phyloP scores from a whole-genome alignment of 2,329 filamentous ascomycete genomes.

The Dactylella cylindrospora region DNA sequence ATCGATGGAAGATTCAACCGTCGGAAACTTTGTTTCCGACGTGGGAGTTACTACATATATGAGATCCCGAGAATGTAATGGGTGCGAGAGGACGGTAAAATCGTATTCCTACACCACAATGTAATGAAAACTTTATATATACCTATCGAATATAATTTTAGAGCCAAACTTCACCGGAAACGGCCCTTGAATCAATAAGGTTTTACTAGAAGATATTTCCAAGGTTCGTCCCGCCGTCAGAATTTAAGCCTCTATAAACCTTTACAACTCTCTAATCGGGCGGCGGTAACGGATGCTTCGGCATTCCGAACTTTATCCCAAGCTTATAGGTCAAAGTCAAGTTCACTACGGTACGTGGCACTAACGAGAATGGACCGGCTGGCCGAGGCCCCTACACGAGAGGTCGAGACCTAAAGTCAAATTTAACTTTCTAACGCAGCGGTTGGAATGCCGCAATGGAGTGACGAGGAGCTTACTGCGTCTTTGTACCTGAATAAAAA shows the following conservation, averaged over 20 bases:
- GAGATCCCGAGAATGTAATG: constrained; percentile 1
- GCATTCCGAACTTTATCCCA: too few species aligned
- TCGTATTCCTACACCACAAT: too few species aligned
- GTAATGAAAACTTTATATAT: constrained; percentile 4
- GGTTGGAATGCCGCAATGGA: too few species aligned
- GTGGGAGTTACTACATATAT: constrained; percentile 5
- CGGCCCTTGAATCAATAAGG: not conserved
- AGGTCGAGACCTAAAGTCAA: constrained; percentile 10
- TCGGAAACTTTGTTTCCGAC: constrained; percentile 20
- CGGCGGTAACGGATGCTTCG: too few species aligned
- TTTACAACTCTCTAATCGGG: too few species aligned
- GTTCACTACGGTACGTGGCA: not conserved
- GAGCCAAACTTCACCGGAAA: constrained; percentile 25
- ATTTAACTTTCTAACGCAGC: too few species aligned
- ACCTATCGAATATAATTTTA: not conserved
- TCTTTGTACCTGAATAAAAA: too few species aligned
- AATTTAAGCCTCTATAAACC: too few species aligned
- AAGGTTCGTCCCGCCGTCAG: too few species aligned
- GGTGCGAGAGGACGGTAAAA: too few species aligned
- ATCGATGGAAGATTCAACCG: not conserved
- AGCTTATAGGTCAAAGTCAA: too few species aligned
- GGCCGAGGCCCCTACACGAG: not conserved
- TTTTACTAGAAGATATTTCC: not conserved
- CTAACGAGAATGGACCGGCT: not conserved
- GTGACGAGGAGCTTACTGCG: too few species aligned